Percentiles rank a stretch among this genome's conserved stretches.
These are phyloP conservation scores for Plasmodium inui DNA, from an alignment of 169 alveolate genomes.

Conservation along the genomic window DNA sequence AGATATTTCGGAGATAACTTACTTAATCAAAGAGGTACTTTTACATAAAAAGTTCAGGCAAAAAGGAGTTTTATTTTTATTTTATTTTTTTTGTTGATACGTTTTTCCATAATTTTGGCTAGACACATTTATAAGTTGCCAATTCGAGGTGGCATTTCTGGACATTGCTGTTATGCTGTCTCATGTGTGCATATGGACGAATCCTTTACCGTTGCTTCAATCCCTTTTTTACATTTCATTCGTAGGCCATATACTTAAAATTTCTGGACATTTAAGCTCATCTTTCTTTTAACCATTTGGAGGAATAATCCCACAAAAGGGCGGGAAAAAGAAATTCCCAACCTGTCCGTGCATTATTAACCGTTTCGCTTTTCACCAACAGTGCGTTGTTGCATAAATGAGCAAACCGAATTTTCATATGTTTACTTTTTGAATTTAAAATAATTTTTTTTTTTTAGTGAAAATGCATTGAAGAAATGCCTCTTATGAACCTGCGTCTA, in stretches of 20 bases:
- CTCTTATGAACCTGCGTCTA: neutral
- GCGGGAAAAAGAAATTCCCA: neutral
- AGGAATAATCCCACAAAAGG: neutral
- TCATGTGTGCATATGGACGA: neutral
- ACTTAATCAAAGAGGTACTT: constrained; percentile 67
- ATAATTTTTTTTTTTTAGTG: neutral
- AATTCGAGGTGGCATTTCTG: neutral
- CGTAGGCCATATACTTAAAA: constrained; percentile 65
- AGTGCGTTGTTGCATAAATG: neutral
- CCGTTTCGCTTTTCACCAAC: neutral
- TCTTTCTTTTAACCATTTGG: neutral
- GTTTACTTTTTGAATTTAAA: neutral
- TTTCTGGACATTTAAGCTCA: constrained; percentile 34
- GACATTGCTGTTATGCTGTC: neutral
- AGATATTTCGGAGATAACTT: constrained; percentile 61
- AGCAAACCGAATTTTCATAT: neutral
- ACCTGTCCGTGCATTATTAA: neutral
- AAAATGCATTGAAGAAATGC: neutral
- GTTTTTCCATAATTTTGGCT: neutral
- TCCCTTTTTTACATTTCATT: neutral
- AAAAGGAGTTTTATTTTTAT: neutral
- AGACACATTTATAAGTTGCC: neutral
- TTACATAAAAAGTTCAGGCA: neutral
- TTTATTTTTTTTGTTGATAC: neutral
- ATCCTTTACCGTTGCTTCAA: neutral